Conservation (phyloP, 2,329 filamentous ascomycete species). For the Curvularia lunata region DNA sequence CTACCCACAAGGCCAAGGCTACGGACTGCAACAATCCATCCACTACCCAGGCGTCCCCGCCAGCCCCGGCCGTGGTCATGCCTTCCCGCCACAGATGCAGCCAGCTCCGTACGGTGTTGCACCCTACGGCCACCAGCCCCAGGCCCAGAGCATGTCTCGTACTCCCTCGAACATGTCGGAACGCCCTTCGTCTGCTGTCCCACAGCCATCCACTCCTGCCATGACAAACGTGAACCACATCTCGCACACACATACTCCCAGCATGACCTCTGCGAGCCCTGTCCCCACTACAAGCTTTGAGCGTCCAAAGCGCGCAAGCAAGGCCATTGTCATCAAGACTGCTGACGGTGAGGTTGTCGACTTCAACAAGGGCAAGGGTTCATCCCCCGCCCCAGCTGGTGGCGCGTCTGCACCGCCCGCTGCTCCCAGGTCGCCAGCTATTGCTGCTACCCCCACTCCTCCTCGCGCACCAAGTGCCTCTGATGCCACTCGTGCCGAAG, state of each 20-base stretch:
- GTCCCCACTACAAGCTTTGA: slow-evolving; percentile 68
- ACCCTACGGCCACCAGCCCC: slow-evolving; percentile 62
- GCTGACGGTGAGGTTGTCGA: slow-evolving; percentile 76
- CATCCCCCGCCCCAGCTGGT: slow-evolving; percentile 50
- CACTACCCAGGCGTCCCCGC: slow-evolving; percentile 56
- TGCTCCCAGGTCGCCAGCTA: slow-evolving; percentile 64
- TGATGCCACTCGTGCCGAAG: slow-evolving; percentile 68
- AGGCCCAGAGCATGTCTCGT: slow-evolving; percentile 70
- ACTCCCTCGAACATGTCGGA: slow-evolving; percentile 64
- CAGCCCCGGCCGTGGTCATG: slow-evolving; percentile 53
- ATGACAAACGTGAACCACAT: slow-evolving; percentile 51
- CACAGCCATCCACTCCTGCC: slow-evolving; percentile 64
- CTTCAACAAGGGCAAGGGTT: slow-evolving; percentile 57
- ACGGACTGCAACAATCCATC: slow-evolving; percentile 53
- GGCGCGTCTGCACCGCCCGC: slow-evolving; percentile 53
- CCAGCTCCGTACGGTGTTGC: slow-evolving; percentile 56
- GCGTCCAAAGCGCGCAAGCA: slow-evolving; percentile 69
- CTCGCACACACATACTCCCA: slow-evolving; percentile 61
- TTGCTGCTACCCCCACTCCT: slow-evolving; percentile 70
- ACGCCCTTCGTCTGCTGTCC: slow-evolving; percentile 65
- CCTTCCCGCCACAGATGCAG: slow-evolving; percentile 54
- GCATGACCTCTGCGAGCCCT: slow-evolving; percentile 63
- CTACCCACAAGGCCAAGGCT: slow-evolving; percentile 58
- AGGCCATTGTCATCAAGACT: slow-evolving; percentile 84
- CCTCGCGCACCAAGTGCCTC: slow-evolving; percentile 73